phyloP scores from a whole-genome alignment of 352 stramenopile species.

The Blastocystis sp. region DNA sequence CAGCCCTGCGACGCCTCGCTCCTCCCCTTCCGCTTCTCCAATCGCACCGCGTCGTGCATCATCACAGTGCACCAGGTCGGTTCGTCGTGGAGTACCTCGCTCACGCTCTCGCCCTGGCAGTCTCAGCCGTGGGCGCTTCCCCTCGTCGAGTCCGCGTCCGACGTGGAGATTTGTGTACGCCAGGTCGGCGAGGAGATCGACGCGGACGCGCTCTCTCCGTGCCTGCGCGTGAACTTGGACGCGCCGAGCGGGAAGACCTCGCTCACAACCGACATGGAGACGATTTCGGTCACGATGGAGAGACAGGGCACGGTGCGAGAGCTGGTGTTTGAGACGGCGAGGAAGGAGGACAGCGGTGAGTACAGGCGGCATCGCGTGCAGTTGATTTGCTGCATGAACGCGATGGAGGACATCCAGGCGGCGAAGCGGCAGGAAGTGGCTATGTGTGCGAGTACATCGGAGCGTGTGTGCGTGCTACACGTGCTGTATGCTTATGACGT shows the following conservation, averaged over 20 bases:
- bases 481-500: no score
- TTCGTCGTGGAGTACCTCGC: neutral
- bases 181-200: neutral
- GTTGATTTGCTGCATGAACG: neutral
- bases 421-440: neutral
- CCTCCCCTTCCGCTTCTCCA: conserved; percentile 20
- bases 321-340: neutral
- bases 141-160: neutral
- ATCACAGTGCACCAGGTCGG: conserved; percentile 19
- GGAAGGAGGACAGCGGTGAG: neutral
- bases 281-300: neutral
- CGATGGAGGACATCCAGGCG: neutral
- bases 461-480: no score
- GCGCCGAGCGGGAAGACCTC: neutral
- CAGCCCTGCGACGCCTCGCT: neutral
- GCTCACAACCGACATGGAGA: neutral
- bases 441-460: neutral
- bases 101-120: neutral
- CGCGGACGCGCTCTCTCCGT: neutral
- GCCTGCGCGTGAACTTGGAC: neutral
- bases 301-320: neutral
- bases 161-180: neutral
- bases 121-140: conserved; percentile 40
- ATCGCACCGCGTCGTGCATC: neutral
- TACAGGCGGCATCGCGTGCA: no score